Evolutionary conservation across 2,329 filamentous ascomycete genomes (phyloP), one percentile per base, ranked within the genome.

Genomic region (Penicillium sp.): DNA sequence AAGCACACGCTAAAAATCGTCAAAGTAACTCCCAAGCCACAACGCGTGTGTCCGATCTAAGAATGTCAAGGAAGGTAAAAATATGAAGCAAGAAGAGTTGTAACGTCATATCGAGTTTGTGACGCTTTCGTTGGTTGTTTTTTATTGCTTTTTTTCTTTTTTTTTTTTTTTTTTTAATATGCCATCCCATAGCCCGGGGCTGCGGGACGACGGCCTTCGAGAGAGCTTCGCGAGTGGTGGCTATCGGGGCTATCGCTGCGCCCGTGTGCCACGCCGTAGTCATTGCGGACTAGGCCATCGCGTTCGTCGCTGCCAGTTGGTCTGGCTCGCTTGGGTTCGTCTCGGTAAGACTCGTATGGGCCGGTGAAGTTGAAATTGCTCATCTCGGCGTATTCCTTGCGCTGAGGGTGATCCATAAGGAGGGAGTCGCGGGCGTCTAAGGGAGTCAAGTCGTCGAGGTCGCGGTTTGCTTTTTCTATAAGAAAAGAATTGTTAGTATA

Each of bases 371-470:
- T 77, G 65, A 75, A 75, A 37, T 73, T 73, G 66, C 69, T 74
- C 63, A 72, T 70, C 37, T 75, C 73, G 11, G 69, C 62, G 45
- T 64, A 66, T n/a, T 69, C 64, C 38, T 66, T 67, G 35, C 63
- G 62, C 14, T 76, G 75, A 41, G 74, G 73, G 14, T 83, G 82
- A 50, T 88, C 84, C 73, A 91, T 85, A 56, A 96, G 85, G 19
- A 97, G 84, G 22, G 70, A 72, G 42, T 70, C 68, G 9, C 90
- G 88, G 1, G 91, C 89, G 68, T 95, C 90, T 37, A 96, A 83
- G 5, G 91, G 89, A 1, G 91, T 97, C 47, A 97, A 85, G 56
- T 86, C 86, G 73, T 96, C 91, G 57, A 88, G 77, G 64, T 94
- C 89, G 61, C 88, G 87, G 67, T 86, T 83, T 60, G 85, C 75